These are phyloP conservation scores for Fusarium sp. DNA, from an alignment of 2,329 filamentous ascomycete species.

Conservation along the genomic window DNA sequence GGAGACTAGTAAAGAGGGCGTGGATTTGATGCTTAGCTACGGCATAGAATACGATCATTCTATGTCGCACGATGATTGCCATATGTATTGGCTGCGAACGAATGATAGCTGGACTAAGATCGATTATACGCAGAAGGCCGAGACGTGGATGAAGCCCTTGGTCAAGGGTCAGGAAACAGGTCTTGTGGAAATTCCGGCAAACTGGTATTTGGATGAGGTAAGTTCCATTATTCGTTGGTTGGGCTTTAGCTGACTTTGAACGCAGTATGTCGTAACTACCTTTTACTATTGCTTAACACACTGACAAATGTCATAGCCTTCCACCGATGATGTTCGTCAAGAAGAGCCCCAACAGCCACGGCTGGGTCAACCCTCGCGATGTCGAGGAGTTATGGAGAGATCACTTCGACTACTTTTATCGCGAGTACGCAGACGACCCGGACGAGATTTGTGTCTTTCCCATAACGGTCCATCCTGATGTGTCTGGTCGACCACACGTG, in stretches of 20 bases:
- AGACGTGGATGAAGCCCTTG: constrained; percentile 62
- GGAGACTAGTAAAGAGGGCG: constrained; percentile 77
- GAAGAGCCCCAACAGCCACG: constrained; percentile 72
- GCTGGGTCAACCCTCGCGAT: constrained; percentile 67
- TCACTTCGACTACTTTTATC: constrained; percentile 79
- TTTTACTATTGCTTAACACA: accelerated
- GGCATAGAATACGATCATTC: constrained; percentile 78
- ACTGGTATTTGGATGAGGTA: constrained; percentile 71
- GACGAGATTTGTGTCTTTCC: constrained; percentile 83
- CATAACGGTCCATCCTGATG: constrained; percentile 81
- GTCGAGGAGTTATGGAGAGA: constrained; percentile 75
- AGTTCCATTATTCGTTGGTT: accelerated
- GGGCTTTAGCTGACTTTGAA: not conserved
- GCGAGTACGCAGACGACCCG: constrained; percentile 58
- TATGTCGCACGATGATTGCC: constrained; percentile 67
- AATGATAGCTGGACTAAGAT: constrained; percentile 77
- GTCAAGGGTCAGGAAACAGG: constrained; percentile 70
- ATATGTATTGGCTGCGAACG: constrained; percentile 72
- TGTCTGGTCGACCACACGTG: constrained; percentile 77
- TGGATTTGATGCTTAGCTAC: constrained; percentile 72
- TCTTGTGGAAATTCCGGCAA: constrained; percentile 71
- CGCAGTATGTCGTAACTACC: not conserved
- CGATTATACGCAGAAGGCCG: constrained; percentile 62
- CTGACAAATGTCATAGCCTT: constrained; percentile 43
- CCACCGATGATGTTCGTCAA: constrained; percentile 82